Base-by-base conservation (phyloP, 129 eudicot species). In the Gnaphalium uliginosum region DNA sequence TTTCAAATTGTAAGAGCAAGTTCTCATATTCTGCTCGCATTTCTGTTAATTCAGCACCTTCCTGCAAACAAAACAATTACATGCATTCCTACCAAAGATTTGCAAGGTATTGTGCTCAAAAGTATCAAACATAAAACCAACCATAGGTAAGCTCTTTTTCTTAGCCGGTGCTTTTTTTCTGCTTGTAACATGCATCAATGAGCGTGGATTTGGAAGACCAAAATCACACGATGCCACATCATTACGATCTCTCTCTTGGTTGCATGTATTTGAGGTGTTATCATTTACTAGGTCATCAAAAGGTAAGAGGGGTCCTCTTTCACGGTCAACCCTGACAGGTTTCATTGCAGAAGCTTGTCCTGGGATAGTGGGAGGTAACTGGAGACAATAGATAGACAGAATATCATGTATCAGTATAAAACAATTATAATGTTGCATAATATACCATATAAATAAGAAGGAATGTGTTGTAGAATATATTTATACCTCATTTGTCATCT, bases 171-270 rank as follows among this genome's bases (percentile, higher is more conserved):
- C 73, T 80, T 91, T 95, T 83, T 72, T 87, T 81, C 99, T 87
- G 87, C 86, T 91, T 57, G 99, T 95, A 72, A 95, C 88, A 80
- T 91, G 84, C 72, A 91, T 76, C 84, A 95, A 74, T 73, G 94
- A 83, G 56, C 33, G 81, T 77, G 89, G 86, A 69, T 85, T 82
- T 66, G 99, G 99, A 82, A 91, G 84, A 43, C 68, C 72, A 80
- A 77, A 76, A 56, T 86, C 88, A 46, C 79, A 82, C 4, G 30
- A 56, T 30, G 46, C 60, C 68, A 27, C 72, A 1, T 50, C 73
- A 62, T 71, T 73, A 66, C 71, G 14, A 69, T 24, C 75, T 25
- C 79, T 80, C 68, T 85, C 86, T 71, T 79, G 75, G 51, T 82
- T 75, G 75, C 76, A 27, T 77, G 73, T 69, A 78, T 63, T 76